Evolutionary conservation across 805 yeast species (phyloP).

Genomic region (Kodamaea jinghongensis): DNA sequence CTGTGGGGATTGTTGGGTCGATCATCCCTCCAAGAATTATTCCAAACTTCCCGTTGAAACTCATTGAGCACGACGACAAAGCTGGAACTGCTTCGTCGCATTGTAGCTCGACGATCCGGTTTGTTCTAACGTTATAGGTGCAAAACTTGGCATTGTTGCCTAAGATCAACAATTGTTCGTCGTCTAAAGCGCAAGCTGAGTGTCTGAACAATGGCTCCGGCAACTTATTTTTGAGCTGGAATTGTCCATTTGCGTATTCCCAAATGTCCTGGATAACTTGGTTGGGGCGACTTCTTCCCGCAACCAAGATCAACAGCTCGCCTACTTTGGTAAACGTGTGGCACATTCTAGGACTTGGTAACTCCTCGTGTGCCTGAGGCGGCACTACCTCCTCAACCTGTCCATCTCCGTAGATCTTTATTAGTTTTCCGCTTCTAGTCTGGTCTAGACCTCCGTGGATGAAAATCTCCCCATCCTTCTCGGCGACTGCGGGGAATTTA

Average conservation of each 20-base stretch:
- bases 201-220: constrained; percentile 54
- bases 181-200: constrained; percentile 27
- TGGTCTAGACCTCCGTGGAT: constrained; percentile 43
- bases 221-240: constrained; percentile 41
- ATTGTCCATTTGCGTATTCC: constrained; percentile 21
- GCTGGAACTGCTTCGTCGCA: constrained; percentile 22
- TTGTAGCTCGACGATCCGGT: constrained; percentile 15
- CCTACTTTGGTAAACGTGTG: constrained; percentile 47
- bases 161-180: constrained; percentile 26
- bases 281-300: constrained; percentile 69
- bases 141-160: constrained; percentile 32
- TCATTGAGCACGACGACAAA: constrained; percentile 36
- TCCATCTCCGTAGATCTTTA: constrained; percentile 3
- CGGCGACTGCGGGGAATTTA: constrained; percentile 43
- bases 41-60: constrained; percentile 34
- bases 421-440: constrained; percentile 19
- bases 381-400: neutral
- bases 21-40: constrained; percentile 49
- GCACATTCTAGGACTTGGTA: constrained; percentile 58
- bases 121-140: constrained; percentile 17
- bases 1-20: constrained; percentile 24
- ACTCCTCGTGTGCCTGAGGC: too few species aligned
- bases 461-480: constrained; percentile 18
- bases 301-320: constrained; percentile 40
- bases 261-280: constrained; percentile 35